Percentiles rank a stretch among this genome's conserved stretches.
Conservation (phyloP, 1,139 yeast species). For the Hyphopichia fennica region DNA sequence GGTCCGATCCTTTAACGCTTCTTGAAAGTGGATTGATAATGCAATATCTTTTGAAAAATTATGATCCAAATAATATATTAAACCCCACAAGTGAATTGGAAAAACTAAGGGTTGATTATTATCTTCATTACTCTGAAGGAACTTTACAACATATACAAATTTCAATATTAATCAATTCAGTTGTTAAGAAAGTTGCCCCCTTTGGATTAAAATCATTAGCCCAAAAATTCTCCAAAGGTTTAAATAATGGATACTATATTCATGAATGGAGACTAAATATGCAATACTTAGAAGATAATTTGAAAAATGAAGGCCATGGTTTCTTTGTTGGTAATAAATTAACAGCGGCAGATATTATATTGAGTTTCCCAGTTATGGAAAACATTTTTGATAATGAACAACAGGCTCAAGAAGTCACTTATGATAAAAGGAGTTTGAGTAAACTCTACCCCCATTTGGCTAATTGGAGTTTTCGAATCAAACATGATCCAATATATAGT, state of each 20-base stretch:
- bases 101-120: conserved; percentile 46
- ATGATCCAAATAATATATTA: conserved; percentile 37
- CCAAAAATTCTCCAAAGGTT: conserved; percentile 36
- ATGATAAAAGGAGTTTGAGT: conserved; percentile 32
- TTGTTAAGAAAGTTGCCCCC: conserved; percentile 45
- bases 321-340: conserved; percentile 56
- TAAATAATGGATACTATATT: conserved; percentile 43
- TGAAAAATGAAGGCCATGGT: conserved; percentile 41
- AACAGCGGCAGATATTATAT: conserved; percentile 60
- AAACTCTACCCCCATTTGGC: conserved; percentile 33
- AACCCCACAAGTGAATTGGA: conserved; percentile 32
- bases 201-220: conserved; percentile 44
- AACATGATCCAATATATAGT: conserved; percentile 28
- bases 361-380: conserved; percentile 47
- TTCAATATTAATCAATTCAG: conserved; percentile 40
- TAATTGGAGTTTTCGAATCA: conserved; percentile 39
- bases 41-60: conserved; percentile 40
- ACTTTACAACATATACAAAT: conserved; percentile 50
- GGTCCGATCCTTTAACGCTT: conserved; percentile 32
- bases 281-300: conserved; percentile 40
- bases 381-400: conserved; percentile 42
- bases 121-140: conserved; percentile 57
- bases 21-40: conserved; percentile 52
- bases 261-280: conserved; percentile 44
- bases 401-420: conserved; percentile 34